Percentiles rank a stretch among this genome's conserved stretches.
These are phyloP conservation scores for Coffea eugenioides DNA, from an alignment of 257 asterid species.

Conservation along the genomic window DNA sequence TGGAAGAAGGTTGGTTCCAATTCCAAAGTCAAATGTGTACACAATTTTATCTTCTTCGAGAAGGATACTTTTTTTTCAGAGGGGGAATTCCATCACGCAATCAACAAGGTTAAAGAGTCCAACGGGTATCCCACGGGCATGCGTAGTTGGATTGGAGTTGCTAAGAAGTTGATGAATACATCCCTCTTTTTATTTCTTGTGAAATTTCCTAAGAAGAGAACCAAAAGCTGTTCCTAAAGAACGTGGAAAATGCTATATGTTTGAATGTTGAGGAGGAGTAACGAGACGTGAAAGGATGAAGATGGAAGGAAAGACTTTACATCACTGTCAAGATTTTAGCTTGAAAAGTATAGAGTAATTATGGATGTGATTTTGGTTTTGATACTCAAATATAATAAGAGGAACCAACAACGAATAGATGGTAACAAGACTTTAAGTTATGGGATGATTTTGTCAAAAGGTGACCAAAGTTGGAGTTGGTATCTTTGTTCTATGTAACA, in stretches of 20 bases:
- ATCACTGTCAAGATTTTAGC: constrained; percentile 21
- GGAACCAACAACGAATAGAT: constrained; percentile 18
- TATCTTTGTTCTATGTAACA: constrained; percentile 30
- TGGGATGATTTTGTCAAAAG: constrained; percentile 40
- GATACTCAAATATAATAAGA: constrained; percentile 13
- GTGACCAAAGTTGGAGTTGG: constrained; percentile 58
- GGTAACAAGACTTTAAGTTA: constrained; percentile 25
- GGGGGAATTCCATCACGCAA: background rate
- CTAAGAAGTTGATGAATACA: background rate
- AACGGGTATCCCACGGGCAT: background rate
- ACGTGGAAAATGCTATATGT: background rate
- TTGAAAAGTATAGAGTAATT: background rate
- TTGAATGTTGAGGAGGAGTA: background rate
- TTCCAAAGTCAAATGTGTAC: background rate
- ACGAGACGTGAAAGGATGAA: background rate
- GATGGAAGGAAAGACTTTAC: background rate
- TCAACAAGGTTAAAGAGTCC: background rate
- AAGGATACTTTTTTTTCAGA: background rate
- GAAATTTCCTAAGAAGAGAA: background rate
- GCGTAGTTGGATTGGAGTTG: too few relatives aligned
- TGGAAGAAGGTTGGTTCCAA: background rate
- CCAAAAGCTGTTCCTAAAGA: background rate
- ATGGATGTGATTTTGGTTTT: constrained; percentile 17
- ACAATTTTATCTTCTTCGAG: too few relatives aligned
- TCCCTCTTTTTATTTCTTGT: background rate